Conservation (phyloP, 495 filamentous ascomycete genomes). For the Penicillium bovifimosum region DNA sequence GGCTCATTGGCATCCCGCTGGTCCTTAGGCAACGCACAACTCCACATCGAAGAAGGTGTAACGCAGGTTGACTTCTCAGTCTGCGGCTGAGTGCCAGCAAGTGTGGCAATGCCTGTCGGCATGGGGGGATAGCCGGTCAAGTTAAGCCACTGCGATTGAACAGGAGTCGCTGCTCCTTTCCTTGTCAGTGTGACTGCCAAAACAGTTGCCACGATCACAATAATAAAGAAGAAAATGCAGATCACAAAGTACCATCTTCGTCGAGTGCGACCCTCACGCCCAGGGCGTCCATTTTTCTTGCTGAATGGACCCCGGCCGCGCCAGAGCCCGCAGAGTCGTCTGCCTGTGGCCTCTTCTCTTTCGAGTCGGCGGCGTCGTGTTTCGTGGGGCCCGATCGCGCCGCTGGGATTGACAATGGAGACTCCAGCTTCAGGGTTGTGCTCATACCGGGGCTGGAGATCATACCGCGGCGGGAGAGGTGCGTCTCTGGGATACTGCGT, state of each 20-base stretch:
- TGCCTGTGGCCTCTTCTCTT: slow-evolving; percentile 54
- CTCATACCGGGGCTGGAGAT: slow-evolving; percentile 7
- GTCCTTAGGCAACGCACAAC: slow-evolving; percentile 74
- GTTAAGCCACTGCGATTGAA: slow-evolving; percentile 67
- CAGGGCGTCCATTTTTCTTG: slow-evolving; percentile 51
- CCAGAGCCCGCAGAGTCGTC: slow-evolving; percentile 54
- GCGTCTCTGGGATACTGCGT: slow-evolving; percentile 16
- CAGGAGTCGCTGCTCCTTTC: slow-evolving; percentile 35
- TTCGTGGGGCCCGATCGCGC: slow-evolving; percentile 42
- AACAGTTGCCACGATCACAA: slow-evolving; percentile 55
- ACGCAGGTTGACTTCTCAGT: slow-evolving; percentile 59
- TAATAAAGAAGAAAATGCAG: slow-evolving; percentile 45
- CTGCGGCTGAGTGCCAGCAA: slow-evolving; percentile 59
- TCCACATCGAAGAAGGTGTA: slow-evolving; percentile 67
- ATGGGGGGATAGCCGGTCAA: slow-evolving; percentile 82
- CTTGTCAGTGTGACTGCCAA: slow-evolving; percentile 56
- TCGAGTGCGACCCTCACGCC: slow-evolving; percentile 57
- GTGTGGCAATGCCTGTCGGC: slow-evolving; percentile 72
- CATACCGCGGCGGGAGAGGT: slow-evolving; percentile 25
- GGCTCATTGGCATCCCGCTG: slow-evolving; percentile 55
- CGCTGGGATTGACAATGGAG: slow-evolving; percentile 21
- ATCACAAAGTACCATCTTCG: slow-evolving; percentile 57
- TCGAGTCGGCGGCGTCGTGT: slow-evolving; percentile 53
- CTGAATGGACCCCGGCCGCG: slow-evolving; percentile 55
- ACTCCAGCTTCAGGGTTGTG: slow-evolving; percentile 17